Percentiles rank a stretch among this genome's conserved stretches.
phyloP scores from a whole-genome alignment of 1,284 basidiomycete species.

The Pseudozyma flocculosa region DNA sequence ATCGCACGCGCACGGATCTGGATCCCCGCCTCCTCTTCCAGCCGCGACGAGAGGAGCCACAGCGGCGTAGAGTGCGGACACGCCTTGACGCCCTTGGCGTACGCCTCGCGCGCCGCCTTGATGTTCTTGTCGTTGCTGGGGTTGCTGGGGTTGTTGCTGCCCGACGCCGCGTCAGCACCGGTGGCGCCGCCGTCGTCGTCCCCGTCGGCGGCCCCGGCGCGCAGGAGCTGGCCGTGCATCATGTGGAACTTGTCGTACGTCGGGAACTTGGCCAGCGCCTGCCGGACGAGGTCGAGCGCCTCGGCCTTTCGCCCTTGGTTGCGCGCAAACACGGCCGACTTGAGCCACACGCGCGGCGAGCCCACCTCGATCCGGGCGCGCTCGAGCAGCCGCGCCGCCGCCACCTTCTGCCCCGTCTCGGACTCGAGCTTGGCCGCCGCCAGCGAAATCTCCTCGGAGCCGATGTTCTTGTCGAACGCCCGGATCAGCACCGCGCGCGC shows the following conservation, averaged over 20 bases:
- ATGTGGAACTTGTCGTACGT: conserved; percentile 89
- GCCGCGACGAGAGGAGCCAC: conserved; percentile 81
- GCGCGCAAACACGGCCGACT: conserved; percentile 89
- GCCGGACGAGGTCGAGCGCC: conserved; percentile 73
- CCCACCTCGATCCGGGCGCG: conserved; percentile 86
- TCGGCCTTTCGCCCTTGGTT: conserved; percentile 75
- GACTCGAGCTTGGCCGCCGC: conserved; percentile 95
- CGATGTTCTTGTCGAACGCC: conserved; percentile 91
- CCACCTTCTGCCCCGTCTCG: conserved; percentile 83
- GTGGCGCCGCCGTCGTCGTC: conserved; percentile 9
- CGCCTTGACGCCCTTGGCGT: conserved; percentile 72
- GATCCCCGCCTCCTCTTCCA: conserved; percentile 84
- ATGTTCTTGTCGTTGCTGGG: neutral
- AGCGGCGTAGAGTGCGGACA: conserved; percentile 79
- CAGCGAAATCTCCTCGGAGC: conserved; percentile 95
- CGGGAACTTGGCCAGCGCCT: conserved; percentile 78
- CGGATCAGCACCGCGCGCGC: conserved; percentile 82
- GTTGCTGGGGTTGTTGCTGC: neutral
- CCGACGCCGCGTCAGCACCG: too few species aligned
- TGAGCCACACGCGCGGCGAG: conserved; percentile 96
- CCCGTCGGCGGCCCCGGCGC: neutral
- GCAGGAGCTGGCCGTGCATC: conserved; percentile 87
- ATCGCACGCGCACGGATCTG: conserved; percentile 90
- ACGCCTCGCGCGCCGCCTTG: conserved; percentile 35
- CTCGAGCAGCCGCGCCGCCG: conserved; percentile 79